Percentiles rank a stretch among this genome's conserved stretches.
Evolutionary conservation across 352 stramenopile genomes (phyloP).

Genomic region (Globisporangium parvum): DNA sequence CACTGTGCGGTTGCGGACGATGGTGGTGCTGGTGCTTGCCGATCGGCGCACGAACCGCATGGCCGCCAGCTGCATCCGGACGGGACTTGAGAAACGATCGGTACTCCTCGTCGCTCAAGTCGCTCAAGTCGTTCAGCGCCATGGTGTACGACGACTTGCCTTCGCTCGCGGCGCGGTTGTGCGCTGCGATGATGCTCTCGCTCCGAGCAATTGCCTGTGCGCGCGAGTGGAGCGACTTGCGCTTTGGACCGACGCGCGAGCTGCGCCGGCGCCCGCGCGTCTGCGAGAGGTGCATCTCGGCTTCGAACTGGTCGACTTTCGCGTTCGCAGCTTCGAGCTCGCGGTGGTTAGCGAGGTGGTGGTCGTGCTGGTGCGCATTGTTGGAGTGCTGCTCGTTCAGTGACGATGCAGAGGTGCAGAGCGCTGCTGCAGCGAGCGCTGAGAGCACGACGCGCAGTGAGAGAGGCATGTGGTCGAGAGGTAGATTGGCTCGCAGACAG

Average conservation of each 20-base stretch:
- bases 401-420: neutral
- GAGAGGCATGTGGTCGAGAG: neutral
- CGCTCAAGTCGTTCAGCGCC: conserved; percentile 59
- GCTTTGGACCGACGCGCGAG: conserved; percentile 27
- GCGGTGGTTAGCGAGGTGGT: neutral
- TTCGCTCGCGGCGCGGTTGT: conserved; percentile 37
- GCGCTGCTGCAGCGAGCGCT: neutral
- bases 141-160: conserved; percentile 45
- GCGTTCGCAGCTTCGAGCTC: neutral
- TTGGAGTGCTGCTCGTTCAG: neutral
- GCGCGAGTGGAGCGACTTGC: conserved; percentile 33
- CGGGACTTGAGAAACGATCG: conserved; percentile 42
- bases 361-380: neutral
- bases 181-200: conserved; percentile 28
- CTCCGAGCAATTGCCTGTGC: conserved; percentile 38
- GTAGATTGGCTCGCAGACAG: neutral
- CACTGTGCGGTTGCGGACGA: neutral
- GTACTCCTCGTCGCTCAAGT: conserved; percentile 67
- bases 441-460: neutral
- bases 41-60: neutral
- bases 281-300: neutral
- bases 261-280: neutral
- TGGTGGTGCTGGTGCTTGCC: conserved; percentile 8
- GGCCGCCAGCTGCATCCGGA: conserved; percentile 19
- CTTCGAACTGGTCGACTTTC: neutral